Evolutionary conservation across 2,329 filamentous ascomycete species (phyloP), one percentile per base, ranked within the genome.

Genomic region (Ambrosiella beaveri): DNA sequence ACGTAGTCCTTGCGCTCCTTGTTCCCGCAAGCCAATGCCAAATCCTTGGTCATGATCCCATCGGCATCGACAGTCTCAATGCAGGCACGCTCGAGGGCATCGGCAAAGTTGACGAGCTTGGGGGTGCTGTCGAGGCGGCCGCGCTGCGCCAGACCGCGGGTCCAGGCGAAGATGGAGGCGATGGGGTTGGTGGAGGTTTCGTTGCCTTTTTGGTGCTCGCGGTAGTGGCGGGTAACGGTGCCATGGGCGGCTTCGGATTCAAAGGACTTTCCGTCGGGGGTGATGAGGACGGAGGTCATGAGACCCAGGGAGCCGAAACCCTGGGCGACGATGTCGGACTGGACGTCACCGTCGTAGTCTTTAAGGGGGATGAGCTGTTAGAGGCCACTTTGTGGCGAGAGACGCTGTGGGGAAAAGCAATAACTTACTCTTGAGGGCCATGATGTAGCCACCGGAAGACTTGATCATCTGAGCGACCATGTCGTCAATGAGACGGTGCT

Each of bases 401-500:
- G 4, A 19, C 6, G 1, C 8, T 13, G n/a, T 15, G 15, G 13
- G 7, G 13, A 27, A 15, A 13, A 4, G 40, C 8, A 40, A 38
- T 8, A 41, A 76, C 83, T 72, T 70, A 95, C 88, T 97, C 85
- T 98, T 98, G 71, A 97, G 81, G 62, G 93, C 93, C 79, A 97
- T 96, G 70, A 97, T 82, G 74, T 93, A 96, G 63, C 93, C 93
- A 65, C 93, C 93, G 67, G 85, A 82, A 74, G 86, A 93, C 86
- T 98, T 98, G 79, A 98, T 86, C 93, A 98, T 98, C 80, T 98
- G 93, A 54, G 93, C 93, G 63, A 98, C 93, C 93, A 98, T 97
- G 75, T 98, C 93, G 74, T 98, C 93, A 68, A 98, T 97, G 65
- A 98, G 79, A 68, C 93, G 86, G 76, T 98, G 93, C 83, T 98